Percentiles rank a stretch among this genome's conserved stretches.
These are phyloP conservation scores for Cryphonectria parasitica DNA, from an alignment of 2,329 filamentous ascomycete genomes.

Conservation along the genomic window DNA sequence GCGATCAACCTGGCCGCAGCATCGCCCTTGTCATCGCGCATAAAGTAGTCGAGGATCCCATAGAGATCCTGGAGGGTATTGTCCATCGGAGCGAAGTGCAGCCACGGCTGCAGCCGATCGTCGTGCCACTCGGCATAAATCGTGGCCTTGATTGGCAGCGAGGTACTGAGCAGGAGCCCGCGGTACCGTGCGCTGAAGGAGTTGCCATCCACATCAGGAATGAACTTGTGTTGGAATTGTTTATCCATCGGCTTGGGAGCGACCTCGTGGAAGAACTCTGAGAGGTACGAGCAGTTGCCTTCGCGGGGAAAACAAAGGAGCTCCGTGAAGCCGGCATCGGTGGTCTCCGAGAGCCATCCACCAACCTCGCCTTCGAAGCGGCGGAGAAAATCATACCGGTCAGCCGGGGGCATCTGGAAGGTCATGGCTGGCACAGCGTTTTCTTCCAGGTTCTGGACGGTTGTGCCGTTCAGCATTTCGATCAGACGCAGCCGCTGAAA, in stretches of 20 bases:
- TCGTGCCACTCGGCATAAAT: constrained; percentile 79
- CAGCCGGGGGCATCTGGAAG: constrained; percentile 51
- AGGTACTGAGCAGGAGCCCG: constrained; percentile 65
- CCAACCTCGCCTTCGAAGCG: constrained; percentile 43
- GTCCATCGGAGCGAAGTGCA: constrained; percentile 74
- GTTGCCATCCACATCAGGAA: constrained; percentile 74
- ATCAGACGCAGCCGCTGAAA: constrained; percentile 75
- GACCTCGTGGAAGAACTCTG: constrained; percentile 41
- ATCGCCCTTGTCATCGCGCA: constrained; percentile 56
- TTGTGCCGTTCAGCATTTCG: constrained; percentile 69
- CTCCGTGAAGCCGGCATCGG: constrained; percentile 50
- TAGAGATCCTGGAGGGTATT: constrained; percentile 71
- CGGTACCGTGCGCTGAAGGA: constrained; percentile 66
- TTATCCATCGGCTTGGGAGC: constrained; percentile 47
- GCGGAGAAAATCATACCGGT: constrained; percentile 48
- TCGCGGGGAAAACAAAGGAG: constrained; percentile 43
- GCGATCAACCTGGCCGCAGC: constrained; percentile 64
- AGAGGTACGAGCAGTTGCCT: constrained; percentile 45
- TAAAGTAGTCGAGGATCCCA: constrained; percentile 66
- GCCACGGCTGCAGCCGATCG: constrained; percentile 68
- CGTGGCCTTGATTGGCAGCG: constrained; percentile 71
- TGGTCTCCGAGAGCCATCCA: constrained; percentile 45
- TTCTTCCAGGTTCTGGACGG: constrained; percentile 53
- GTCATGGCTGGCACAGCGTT: constrained; percentile 46
- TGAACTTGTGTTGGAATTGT: constrained; percentile 64